Evolutionary conservation across 73 alveolate genomes (phyloP), one percentile per base, ranked within the genome.

Genomic region (Blepharisma japonicum): DNA sequence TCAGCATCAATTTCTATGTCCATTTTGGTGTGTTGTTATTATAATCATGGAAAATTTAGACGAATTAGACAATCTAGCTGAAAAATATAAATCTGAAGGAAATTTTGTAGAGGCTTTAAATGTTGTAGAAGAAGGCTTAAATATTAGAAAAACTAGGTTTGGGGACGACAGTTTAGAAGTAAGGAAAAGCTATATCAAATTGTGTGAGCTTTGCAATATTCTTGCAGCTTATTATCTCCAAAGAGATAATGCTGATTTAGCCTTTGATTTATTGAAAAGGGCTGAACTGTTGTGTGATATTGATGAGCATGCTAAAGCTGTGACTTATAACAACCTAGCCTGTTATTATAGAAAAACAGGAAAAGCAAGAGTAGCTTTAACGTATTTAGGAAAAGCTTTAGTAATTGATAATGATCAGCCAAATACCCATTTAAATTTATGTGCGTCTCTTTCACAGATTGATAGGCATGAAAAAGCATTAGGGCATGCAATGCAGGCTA

Each of bases 301-400:
- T 0, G 80, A 85, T 23, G 87, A 86, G 47, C 86, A 88, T 45
- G 87, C 87, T 38, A 74, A 78, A 55, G 93, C 98, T 55, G 81
- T 93, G 70, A 92, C 98, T 6, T 91, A 84, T 68, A 91, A 90
- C 80, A 93, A 93, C 74, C 78, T 93, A 47, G 94, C 97, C 55
- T 87, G 95, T 87, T 93, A 88, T 50, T 93, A 93, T 68, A 68
- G 94, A 45, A 89, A 91, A 53, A 80, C 67, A 5, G 92, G 93
- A 7, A 89, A 93, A 76, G 77, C 81, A 20, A 78, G 94, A 83
- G 68, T 84, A 20, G 97, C 98, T 50, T 68, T 82, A n/a, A 54
- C 77, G 39, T 93, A 93, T 79, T 82, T 93, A n/a, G 87, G 91
- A 81, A 82, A 79, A 56, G 94, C 96, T 0, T 77, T 93, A 9